Evolutionary conservation across 78 protist species (phyloP).

Genomic region (Emiliania huxleyi): DNA sequence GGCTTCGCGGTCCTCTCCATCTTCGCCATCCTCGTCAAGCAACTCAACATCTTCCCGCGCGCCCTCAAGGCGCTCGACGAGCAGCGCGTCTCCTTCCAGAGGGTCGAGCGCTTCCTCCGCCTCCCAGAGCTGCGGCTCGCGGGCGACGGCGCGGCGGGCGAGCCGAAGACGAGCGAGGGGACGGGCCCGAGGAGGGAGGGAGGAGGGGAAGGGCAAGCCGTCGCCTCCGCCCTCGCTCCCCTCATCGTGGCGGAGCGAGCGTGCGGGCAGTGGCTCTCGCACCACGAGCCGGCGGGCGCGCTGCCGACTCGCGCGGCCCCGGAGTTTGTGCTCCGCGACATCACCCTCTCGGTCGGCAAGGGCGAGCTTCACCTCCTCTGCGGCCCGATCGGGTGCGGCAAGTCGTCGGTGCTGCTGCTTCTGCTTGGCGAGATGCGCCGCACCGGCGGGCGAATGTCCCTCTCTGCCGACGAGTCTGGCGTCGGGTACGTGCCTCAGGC

Average conservation of each 20-base stretch:
- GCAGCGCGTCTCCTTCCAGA: neutral
- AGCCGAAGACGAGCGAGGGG: no score
- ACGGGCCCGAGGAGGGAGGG: no score
- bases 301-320: neutral
- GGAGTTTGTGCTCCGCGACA: neutral
- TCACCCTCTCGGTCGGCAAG: neutral
- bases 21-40: neutral
- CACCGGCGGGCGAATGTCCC: neutral
- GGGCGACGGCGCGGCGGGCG: neutral
- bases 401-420: neutral
- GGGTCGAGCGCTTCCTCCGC: neutral
- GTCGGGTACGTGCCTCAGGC: constrained; percentile 49
- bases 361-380: neutral
- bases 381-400: constrained; percentile 33
- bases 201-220: no score
- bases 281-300: neutral
- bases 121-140: neutral
- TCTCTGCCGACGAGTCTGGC: neutral
- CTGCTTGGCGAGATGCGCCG: constrained; percentile 17
- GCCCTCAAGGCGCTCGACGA: neutral
- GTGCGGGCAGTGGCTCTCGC: neutral
- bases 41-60: neutral
- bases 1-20: neutral
- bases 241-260: neutral
- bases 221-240: no score